These are phyloP conservation scores for Trichopus zeylanicus DNA, from an alignment of 116 monocot genomes.

Conservation along the genomic window DNA sequence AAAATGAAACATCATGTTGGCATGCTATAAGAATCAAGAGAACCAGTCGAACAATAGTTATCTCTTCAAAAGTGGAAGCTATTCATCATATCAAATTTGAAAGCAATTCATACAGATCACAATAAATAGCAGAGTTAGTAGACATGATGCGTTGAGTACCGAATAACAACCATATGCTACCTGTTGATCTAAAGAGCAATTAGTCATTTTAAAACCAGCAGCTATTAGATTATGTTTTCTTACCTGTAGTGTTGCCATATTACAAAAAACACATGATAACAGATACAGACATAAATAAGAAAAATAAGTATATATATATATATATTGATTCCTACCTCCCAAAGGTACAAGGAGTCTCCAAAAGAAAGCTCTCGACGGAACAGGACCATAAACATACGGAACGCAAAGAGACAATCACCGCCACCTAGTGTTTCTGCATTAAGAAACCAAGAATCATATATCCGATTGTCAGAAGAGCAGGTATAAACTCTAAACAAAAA, in stretches of 20 bases:
- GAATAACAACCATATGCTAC: too few species aligned
- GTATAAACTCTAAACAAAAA: not conserved
- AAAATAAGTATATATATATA: too few species aligned
- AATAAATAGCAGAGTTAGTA: too few species aligned
- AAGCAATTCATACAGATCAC: too few species aligned
- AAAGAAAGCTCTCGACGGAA: conserved; percentile 95
- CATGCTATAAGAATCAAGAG: not conserved
- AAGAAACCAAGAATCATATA: not conserved
- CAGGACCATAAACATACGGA: conserved; percentile 99
- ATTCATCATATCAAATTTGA: too few species aligned
- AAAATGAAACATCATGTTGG: not conserved
- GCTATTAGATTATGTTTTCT: too few species aligned
- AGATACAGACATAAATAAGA: not conserved
- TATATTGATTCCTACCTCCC: conserved; percentile 62
- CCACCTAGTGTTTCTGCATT: conserved; percentile 84
- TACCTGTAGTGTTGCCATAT: too few species aligned
- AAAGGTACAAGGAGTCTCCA: conserved; percentile 91
- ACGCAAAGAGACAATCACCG: conserved; percentile 97
- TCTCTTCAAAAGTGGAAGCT: too few species aligned
- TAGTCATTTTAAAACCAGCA: too few species aligned
- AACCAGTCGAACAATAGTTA: not conserved
- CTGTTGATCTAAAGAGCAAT: too few species aligned
- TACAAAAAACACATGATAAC: too few species aligned
- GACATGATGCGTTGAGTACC: too few species aligned
- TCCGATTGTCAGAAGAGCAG: not conserved